phyloP scores from a whole-genome alignment of 306 rosid species.

The Cucumis sativus region DNA sequence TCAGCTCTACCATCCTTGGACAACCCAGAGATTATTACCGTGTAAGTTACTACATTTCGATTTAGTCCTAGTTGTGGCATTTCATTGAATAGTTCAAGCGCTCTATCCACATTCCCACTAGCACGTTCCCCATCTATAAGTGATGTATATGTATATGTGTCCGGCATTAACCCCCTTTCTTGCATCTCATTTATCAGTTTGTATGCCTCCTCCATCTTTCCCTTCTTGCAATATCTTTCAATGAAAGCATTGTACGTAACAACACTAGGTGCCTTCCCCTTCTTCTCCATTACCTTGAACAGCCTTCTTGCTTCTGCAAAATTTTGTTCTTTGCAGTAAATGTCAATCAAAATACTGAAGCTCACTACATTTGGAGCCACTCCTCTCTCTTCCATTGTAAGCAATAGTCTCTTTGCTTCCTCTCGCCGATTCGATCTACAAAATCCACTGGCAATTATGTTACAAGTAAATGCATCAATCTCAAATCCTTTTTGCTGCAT shows the following conservation, averaged over 20 bases:
- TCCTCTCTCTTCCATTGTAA: slow-evolving; percentile 54
- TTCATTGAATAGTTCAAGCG: slow-evolving; percentile 43
- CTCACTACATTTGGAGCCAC: slow-evolving; percentile 44
- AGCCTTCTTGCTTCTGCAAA: slow-evolving; percentile 50
- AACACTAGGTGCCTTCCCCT: slow-evolving; percentile 38
- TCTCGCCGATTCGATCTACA: slow-evolving; percentile 34
- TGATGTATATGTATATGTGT: slow-evolving; percentile 58
- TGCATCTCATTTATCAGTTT: slow-evolving; percentile 42
- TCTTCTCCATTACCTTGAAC: slow-evolving; percentile 44
- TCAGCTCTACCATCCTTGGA: slow-evolving; percentile 69
- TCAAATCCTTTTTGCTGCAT: slow-evolving; percentile 58
- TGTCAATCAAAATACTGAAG: slow-evolving; percentile 51
- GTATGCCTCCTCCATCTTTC: slow-evolving; percentile 50
- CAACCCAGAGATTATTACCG: slow-evolving; percentile 62
- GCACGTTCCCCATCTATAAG: slow-evolving; percentile 66
- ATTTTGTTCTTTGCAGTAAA: slow-evolving; percentile 77
- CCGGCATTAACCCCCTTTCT: slow-evolving; percentile 46
- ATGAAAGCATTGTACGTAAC: slow-evolving; percentile 59
- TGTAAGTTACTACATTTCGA: slow-evolving; percentile 40
- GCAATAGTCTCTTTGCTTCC: slow-evolving; percentile 51
- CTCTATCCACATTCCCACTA: slow-evolving; percentile 48
- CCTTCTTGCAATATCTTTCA: slow-evolving; percentile 51
- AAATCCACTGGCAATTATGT: slow-evolving; percentile 51
- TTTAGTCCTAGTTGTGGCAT: slow-evolving; percentile 42
- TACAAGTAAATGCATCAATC: slow-evolving; percentile 41